Conservation (phyloP, 2,329 filamentous ascomycete genomes). For the Colletotrichum lentis region DNA sequence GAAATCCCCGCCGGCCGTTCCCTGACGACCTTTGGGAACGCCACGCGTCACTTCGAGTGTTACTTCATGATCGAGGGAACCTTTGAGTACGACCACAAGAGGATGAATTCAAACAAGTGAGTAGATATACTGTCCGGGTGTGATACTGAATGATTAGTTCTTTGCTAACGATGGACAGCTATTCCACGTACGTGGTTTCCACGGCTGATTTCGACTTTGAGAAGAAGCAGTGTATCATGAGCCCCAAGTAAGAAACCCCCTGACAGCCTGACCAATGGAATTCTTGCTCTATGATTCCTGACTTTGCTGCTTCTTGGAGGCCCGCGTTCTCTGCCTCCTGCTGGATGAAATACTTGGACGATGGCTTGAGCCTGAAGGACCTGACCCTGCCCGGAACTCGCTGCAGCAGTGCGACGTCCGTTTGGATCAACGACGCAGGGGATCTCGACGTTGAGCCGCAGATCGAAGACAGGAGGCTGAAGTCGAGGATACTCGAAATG, state of each 20-base stretch:
- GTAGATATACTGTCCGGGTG: not conserved
- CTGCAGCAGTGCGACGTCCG: slow-evolving; percentile 8
- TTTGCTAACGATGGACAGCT: not conserved
- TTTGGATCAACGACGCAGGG: not conserved
- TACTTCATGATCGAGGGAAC: not conserved
- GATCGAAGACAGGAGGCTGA: not conserved
- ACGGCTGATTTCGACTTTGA: not conserved
- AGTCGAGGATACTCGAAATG: not conserved
- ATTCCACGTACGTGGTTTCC: not conserved
- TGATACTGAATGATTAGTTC: not conserved
- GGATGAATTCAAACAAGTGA: not conserved
- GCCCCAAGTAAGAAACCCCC: not conserved
- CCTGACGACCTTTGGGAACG: not conserved
- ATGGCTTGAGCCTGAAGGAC: not conserved
- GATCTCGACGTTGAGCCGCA: not conserved
- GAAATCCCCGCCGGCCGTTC: not conserved
- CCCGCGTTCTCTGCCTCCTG: not conserved
- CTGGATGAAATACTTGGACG: slow-evolving; percentile 18
- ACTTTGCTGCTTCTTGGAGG: not conserved
- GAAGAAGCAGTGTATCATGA: not conserved
- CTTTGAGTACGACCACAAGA: not conserved
- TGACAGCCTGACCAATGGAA: no score
- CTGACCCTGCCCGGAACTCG: slow-evolving; percentile 22
- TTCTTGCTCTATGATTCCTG: not conserved
- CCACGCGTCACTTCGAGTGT: not conserved